Evolutionary conservation across 2,329 filamentous ascomycete species (phyloP), one percentile per base, ranked within the genome.

Genomic region (Cladophialophora psammophila): DNA sequence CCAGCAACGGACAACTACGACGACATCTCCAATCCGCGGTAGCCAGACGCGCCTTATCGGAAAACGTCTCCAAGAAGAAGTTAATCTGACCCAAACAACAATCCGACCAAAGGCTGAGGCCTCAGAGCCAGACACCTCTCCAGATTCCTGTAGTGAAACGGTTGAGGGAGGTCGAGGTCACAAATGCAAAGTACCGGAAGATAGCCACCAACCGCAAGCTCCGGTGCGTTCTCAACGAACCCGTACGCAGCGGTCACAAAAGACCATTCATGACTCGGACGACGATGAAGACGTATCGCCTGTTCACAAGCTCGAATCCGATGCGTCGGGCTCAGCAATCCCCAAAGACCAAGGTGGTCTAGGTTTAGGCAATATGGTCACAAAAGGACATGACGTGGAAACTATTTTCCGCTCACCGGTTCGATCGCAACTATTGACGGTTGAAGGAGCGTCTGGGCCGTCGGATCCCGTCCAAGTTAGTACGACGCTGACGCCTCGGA

Each of bases 191-290:
- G 13, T 53, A 13, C 32, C 64, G n/a, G 32, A 3, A 13, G 26
- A 15, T 18, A 8, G 40, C 6, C 20, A 52, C 10, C 18, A 36
- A 12, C 31, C 42, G 38, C 18, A 6, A 26, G 9, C 32, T 26
- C 55, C 54, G 3, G 26, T 18, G 26, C 15, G 38, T 54, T 36
- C 54, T 36, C 59, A 54, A 38, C 32, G 40, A 57, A 35, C 15
- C 53, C 57, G 32, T 15, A 57, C 8, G 0, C 45, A n/a, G 38
- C 63, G 38, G 32, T n/a, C 40, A 2, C 55, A 52, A 35, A 60
- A 66, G 9, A 38, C 65, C 36, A 62, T 67, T 26, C 61, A 50
- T 4, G 69, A 71, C 59, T 71, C 69, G 7, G 70, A 72, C 34
- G 69, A 67, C 12, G 68, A 67, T 42, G 64, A 64, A 31, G 52